Evolutionary conservation across 768 basidiomycete species (phyloP).

Genomic region (Lactarius indigo): DNA sequence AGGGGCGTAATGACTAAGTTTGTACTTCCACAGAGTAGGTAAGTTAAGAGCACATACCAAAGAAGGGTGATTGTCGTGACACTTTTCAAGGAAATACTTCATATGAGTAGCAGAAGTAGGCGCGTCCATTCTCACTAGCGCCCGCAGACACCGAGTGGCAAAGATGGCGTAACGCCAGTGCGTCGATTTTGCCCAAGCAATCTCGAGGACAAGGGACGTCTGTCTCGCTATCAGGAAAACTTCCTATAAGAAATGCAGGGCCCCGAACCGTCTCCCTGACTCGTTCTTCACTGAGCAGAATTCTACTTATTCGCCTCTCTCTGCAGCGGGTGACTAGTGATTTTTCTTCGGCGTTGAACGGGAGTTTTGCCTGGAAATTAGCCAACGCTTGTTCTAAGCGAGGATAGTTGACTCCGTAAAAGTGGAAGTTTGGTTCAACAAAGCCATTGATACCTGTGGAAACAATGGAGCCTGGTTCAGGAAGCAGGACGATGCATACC

Average conservation of each 20-base stretch:
- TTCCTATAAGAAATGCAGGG: background rate
- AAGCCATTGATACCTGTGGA: conserved; percentile 56
- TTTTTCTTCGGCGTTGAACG: conserved; percentile 33
- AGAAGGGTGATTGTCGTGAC: conserved; percentile 59
- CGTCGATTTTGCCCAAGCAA: conserved; percentile 57
- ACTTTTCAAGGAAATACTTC: conserved; percentile 55
- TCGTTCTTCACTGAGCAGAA: conserved; percentile 40
- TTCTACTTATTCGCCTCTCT: conserved; percentile 45
- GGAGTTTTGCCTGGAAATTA: conserved; percentile 39
- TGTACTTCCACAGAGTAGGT: conserved; percentile 6
- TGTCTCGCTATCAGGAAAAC: conserved; percentile 27
- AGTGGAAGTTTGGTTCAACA: conserved; percentile 54
- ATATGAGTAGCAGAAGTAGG: conserved; percentile 49
- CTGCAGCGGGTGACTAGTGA: conserved; percentile 40
- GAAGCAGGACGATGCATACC: conserved; percentile 37
- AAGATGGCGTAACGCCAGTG: conserved; percentile 81
- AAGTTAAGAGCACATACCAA: conserved; percentile 46
- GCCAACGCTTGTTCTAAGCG: conserved; percentile 38
- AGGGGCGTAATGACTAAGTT: conserved; percentile 11
- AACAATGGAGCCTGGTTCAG: conserved; percentile 7
- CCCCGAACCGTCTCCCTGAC: conserved; percentile 43
- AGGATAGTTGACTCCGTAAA: conserved; percentile 50
- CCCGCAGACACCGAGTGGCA: conserved; percentile 62
- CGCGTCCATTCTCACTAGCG: conserved; percentile 63
- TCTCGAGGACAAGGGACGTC: conserved; percentile 46